phyloP scores from a whole-genome alignment of 805 yeast genomes.

The Wickerhamiella slavikovae region DNA sequence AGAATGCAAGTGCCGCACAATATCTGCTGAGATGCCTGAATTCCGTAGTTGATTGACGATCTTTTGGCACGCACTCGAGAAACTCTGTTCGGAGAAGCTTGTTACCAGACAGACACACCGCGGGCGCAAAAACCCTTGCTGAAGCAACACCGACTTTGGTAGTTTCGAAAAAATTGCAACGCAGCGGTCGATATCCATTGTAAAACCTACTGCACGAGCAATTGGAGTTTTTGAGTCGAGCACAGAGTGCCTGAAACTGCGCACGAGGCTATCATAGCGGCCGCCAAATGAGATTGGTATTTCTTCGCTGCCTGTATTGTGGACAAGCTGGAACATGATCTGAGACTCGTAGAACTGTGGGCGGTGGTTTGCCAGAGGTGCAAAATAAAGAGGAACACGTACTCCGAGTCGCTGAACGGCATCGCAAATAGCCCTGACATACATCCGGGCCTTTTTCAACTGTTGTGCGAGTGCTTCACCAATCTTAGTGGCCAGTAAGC shows the following conservation, averaged over 20 bases:
- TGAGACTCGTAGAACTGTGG: slow-evolving; percentile 61
- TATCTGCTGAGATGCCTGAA: slow-evolving; percentile 60
- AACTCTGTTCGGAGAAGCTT: slow-evolving; percentile 15
- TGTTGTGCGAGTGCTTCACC: slow-evolving; percentile 34
- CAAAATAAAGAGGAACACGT: slow-evolving; percentile 33
- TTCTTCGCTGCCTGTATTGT: slow-evolving; percentile 20
- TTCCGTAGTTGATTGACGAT: too few species aligned
- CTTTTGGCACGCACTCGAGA: slow-evolving; percentile 78
- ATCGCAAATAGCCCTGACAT: slow-evolving; percentile 37
- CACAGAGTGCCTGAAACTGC: slow-evolving; percentile 40
- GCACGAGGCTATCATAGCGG: slow-evolving; percentile 59
- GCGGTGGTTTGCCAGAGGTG: slow-evolving; percentile 74
- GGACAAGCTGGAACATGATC: slow-evolving; percentile 73
- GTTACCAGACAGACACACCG: slow-evolving; percentile 2
- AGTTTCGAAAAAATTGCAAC: slow-evolving; percentile 26
- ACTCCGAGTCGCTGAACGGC: slow-evolving; percentile 41
- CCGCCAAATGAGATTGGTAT: slow-evolving; percentile 76
- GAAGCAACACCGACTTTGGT: background rate
- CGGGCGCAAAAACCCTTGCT: background rate
- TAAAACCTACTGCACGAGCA: slow-evolving; percentile 68
- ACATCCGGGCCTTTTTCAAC: slow-evolving; percentile 36
- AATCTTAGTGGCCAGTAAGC: too few species aligned
- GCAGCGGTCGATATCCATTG: slow-evolving; percentile 52
- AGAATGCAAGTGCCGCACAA: slow-evolving; percentile 18
- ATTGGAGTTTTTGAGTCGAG: slow-evolving; percentile 15